Conservation (phyloP, 2,329 filamentous ascomycete genomes). For the Westerdykella aurantiaca region DNA sequence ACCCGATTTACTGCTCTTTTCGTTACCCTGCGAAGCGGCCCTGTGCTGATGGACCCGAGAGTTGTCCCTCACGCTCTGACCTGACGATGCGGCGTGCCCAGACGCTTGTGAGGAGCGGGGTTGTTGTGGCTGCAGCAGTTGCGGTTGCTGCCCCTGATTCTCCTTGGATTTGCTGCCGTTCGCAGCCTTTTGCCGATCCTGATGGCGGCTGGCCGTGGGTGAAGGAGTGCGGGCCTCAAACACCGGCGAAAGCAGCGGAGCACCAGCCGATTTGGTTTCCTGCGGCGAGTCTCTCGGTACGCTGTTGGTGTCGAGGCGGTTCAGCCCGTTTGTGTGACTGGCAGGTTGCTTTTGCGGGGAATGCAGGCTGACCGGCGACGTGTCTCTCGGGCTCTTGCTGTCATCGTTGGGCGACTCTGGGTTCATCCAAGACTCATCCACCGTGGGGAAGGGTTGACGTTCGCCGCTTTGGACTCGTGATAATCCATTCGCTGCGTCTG, state of each 20-base stretch:
- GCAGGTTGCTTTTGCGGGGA: conserved; percentile 27
- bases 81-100: not conserved
- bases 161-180: conserved; percentile 26
- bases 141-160: conserved; percentile 24
- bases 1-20: conserved; percentile 21
- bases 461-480: conserved; percentile 19
- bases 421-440: conserved; percentile 26
- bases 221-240: conserved; percentile 69
- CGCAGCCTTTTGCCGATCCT: conserved; percentile 21
- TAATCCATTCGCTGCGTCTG: conserved; percentile 17
- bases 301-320: conserved; percentile 38
- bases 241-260: conserved; percentile 61
- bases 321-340: conserved; percentile 26
- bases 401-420: conserved; percentile 21
- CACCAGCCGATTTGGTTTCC: conserved; percentile 36
- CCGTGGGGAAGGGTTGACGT: conserved; percentile 21
- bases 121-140: conserved; percentile 7
- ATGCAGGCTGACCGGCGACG: conserved; percentile 27
- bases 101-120: too few species aligned
- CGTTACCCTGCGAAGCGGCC: conserved; percentile 13
- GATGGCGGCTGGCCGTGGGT: conserved; percentile 52
- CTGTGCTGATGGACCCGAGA: conserved; percentile 20
- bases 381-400: conserved; percentile 12
- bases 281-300: conserved; percentile 39
- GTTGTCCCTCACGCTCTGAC: conserved; percentile 15